A percentile compares a stretch with the other conserved stretches of the same genome.
Conservation (phyloP, 2,329 filamentous ascomycete species). For the Elsinoe batatas region DNA sequence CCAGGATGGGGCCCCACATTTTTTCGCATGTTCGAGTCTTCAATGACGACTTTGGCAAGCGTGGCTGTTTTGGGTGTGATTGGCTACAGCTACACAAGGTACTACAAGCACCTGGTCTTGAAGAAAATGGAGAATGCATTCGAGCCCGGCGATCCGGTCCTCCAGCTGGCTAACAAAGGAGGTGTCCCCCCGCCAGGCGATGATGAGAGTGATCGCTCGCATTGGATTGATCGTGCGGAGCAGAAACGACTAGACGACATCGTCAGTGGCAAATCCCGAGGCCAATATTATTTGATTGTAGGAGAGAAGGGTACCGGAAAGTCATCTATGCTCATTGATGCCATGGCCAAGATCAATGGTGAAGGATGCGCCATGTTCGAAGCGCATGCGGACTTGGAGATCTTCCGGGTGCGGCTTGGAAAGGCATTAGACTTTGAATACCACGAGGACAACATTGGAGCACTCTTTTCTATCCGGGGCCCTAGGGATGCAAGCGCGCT, state of each 20-base stretch:
- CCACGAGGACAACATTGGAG: slow-evolving; percentile 95
- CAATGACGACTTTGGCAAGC: slow-evolving; percentile 31
- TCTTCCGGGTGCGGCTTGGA: slow-evolving; percentile 84
- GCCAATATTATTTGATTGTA: slow-evolving; percentile 84
- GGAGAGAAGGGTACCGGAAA: slow-evolving; percentile 97
- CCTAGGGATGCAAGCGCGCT: slow-evolving; percentile 86
- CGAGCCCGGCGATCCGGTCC: slow-evolving; percentile 73
- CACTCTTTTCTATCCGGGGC: slow-evolving; percentile 87
- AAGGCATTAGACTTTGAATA: slow-evolving; percentile 95
- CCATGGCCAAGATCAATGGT: slow-evolving; percentile 86
- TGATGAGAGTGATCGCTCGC: slow-evolving; percentile 45
- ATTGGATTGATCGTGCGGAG: slow-evolving; percentile 79
- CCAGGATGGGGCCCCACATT: slow-evolving; percentile 21
- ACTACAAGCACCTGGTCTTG: slow-evolving; percentile 85
- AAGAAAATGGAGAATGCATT: slow-evolving; percentile 90
- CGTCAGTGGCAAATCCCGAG: slow-evolving; percentile 58
- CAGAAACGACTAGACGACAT: slow-evolving; percentile 70
- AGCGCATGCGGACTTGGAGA: slow-evolving; percentile 87
- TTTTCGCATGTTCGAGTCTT: slow-evolving; percentile 39
- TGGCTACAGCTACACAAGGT: slow-evolving; percentile 38
- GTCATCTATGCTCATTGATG: slow-evolving; percentile 90
- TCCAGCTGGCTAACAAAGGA: slow-evolving; percentile 44
- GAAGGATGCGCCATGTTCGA: slow-evolving; percentile 92
- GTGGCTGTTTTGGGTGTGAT: slow-evolving; percentile 19
- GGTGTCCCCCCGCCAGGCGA: slow-evolving; percentile 22